Evolutionary conservation across 441 rosid species (phyloP).

Genomic region (Melastoma candidum): DNA sequence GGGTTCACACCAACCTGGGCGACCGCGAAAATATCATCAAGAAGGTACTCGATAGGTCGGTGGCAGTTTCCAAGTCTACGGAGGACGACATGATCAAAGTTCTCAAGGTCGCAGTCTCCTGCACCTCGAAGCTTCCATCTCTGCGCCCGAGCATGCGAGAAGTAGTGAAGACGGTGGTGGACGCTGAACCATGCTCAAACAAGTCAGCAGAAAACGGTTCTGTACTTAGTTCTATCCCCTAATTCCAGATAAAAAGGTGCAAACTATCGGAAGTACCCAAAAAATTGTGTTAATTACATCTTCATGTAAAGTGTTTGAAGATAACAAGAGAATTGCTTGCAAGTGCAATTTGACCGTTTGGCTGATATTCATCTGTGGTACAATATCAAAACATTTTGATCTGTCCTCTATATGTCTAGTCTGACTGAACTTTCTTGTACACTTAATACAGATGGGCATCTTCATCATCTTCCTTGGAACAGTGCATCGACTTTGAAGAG

Average conservation of each 20-base stretch:
- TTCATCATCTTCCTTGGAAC: too few species aligned
- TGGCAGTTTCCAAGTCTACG: constrained; percentile 24
- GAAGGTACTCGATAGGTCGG: constrained; percentile 44
- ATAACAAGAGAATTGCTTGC: too few species aligned
- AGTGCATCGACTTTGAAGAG: too few species aligned
- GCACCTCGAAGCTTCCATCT: constrained; percentile 74
- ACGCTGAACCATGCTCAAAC: constrained; percentile 48
- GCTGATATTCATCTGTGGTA: too few species aligned
- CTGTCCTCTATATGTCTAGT: too few species aligned
- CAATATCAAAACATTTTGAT: too few species aligned
- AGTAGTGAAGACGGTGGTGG: constrained; percentile 62
- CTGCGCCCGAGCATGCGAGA: constrained; percentile 82
- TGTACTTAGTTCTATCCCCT: constrained; percentile 1
- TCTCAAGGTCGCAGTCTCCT: constrained; percentile 54
- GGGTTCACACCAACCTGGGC: constrained; percentile 50
- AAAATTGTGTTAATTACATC: too few species aligned
- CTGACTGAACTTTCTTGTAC: too few species aligned
- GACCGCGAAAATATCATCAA: constrained; percentile 34
- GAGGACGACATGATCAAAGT: constrained; percentile 60
- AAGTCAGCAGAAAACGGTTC: constrained; percentile 20
- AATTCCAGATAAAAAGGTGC: not conserved
- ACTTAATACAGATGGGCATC: too few species aligned
- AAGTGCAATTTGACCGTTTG: too few species aligned
- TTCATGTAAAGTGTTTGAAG: too few species aligned
- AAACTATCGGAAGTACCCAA: too few species aligned